These are phyloP conservation scores for Epithele typhae DNA, from an alignment of 768 basidiomycete species.

Conservation along the genomic window DNA sequence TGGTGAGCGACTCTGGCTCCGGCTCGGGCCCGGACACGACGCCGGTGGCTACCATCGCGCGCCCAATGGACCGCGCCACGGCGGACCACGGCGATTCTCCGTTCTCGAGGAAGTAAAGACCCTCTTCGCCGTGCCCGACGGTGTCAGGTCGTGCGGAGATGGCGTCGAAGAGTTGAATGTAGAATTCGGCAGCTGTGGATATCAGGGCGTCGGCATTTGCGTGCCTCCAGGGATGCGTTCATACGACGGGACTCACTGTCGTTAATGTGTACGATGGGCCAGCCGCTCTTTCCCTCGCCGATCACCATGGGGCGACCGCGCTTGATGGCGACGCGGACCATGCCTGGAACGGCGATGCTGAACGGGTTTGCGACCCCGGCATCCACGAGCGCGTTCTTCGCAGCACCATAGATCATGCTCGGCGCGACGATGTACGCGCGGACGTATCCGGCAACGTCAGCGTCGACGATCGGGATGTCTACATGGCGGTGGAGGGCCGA, in stretches of 20 bases:
- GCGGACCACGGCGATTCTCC: constrained; percentile 26
- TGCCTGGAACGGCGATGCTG: constrained; percentile 46
- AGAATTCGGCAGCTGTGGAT: constrained; percentile 37
- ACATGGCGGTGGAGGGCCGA: constrained; percentile 47
- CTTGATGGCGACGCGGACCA: constrained; percentile 40
- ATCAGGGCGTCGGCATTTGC: neutral
- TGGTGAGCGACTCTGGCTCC: constrained; percentile 34
- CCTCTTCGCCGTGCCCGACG: constrained; percentile 28
- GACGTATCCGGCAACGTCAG: constrained; percentile 47
- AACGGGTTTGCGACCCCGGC: constrained; percentile 46
- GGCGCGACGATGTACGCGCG: constrained; percentile 50
- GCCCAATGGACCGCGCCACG: constrained; percentile 31
- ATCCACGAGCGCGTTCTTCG: constrained; percentile 42
- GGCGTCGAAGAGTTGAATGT: constrained; percentile 36
- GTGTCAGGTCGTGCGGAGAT: constrained; percentile 18
- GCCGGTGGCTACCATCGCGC: constrained; percentile 27
- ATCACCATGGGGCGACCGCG: constrained; percentile 50
- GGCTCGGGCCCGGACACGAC: constrained; percentile 29
- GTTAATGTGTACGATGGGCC: constrained; percentile 55
- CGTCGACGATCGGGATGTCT: constrained; percentile 44
- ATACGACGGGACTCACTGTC: constrained; percentile 36
- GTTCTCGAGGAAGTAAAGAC: constrained; percentile 28
- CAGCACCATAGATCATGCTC: constrained; percentile 55
- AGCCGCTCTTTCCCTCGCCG: constrained; percentile 54
- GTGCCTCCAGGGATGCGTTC: neutral